Conservation (phyloP, 2,329 filamentous ascomycete species). For the Cladosporium austrohemisphaericum region DNA sequence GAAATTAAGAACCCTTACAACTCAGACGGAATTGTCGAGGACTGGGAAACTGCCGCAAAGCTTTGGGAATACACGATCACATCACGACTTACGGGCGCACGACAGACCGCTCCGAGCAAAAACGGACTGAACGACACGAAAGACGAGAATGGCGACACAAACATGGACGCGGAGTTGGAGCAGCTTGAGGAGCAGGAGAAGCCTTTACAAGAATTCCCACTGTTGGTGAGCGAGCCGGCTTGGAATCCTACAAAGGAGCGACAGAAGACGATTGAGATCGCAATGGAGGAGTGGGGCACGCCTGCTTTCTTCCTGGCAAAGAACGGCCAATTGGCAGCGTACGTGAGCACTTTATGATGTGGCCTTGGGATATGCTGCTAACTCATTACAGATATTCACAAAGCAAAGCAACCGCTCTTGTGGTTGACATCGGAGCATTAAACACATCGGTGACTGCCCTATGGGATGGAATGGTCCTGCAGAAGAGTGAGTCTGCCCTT, state of each 20-base stretch:
- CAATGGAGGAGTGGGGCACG: conserved; percentile 94
- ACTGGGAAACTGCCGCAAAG: conserved; percentile 88
- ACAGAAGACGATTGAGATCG: conserved; percentile 92
- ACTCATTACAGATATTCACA: conserved; percentile 63
- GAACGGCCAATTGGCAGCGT: conserved; percentile 81
- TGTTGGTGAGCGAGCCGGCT: conserved; percentile 89
- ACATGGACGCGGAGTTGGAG: conserved; percentile 59
- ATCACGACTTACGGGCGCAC: conserved; percentile 76
- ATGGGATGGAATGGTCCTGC: conserved; percentile 90
- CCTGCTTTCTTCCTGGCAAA: conserved; percentile 92
- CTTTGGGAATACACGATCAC: conserved; percentile 93
- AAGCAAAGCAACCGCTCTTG: conserved; percentile 87
- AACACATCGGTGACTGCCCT: conserved; percentile 87
- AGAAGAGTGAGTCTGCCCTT: conserved; percentile 57
- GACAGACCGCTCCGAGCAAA: conserved; percentile 64
- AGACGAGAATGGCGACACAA: conserved; percentile 44
- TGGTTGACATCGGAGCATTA: conserved; percentile 86
- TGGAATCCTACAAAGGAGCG: conserved; percentile 87
- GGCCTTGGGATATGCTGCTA: conserved; percentile 19
- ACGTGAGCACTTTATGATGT: too few relatives aligned
- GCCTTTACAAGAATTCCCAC: conserved; percentile 79
- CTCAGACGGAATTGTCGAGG: conserved; percentile 83
- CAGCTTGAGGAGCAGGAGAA: conserved; percentile 62
- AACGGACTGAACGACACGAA: conserved; percentile 75
- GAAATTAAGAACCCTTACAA: conserved; percentile 92